Evolutionary conservation across 208 protist species (phyloP).

Genomic region (Leishmania gerbilli): DNA sequence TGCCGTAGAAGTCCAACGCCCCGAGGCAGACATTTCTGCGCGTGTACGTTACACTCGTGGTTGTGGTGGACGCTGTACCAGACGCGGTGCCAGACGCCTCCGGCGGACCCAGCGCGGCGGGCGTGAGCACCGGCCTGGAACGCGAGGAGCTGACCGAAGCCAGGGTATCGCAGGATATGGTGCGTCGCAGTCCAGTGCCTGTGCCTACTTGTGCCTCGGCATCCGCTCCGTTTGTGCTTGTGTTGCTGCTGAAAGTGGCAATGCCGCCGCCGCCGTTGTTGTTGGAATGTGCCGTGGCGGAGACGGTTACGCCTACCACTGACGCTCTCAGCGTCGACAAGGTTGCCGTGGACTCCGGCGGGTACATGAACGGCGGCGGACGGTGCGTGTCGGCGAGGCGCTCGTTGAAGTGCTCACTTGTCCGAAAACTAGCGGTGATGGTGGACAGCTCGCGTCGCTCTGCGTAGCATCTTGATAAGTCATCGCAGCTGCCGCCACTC

Average conservation of each 20-base stretch:
- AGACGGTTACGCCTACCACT: background rate
- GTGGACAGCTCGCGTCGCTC: constrained; percentile 2
- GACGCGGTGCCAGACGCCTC: background rate
- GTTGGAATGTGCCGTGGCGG: background rate
- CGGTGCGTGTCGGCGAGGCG: background rate
- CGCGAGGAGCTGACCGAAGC: constrained; percentile 25
- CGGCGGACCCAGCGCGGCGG: constrained; percentile 5
- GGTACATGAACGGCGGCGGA: background rate
- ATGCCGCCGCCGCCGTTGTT: background rate
- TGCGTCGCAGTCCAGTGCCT: background rate
- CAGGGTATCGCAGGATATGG: constrained; percentile 21
- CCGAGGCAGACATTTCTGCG: constrained; percentile 36
- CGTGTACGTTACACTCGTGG: constrained; percentile 36
- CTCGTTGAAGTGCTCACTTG: background rate
- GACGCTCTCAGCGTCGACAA: constrained; percentile 12
- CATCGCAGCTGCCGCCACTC: constrained; percentile 6
- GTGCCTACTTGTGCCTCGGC: background rate
- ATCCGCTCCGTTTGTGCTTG: background rate
- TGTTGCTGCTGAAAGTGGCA: background rate
- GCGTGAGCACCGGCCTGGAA: constrained; percentile 21
- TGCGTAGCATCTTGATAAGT: constrained; percentile 1
- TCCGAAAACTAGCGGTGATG: background rate
- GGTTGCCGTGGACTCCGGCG: background rate
- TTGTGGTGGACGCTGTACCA: constrained; percentile 22
- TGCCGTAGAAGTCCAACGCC: constrained; percentile 26